Percentiles rank a stretch among this genome's conserved stretches.
Conservation (phyloP, 805 yeast genomes). For the Yueomyces sp. region DNA sequence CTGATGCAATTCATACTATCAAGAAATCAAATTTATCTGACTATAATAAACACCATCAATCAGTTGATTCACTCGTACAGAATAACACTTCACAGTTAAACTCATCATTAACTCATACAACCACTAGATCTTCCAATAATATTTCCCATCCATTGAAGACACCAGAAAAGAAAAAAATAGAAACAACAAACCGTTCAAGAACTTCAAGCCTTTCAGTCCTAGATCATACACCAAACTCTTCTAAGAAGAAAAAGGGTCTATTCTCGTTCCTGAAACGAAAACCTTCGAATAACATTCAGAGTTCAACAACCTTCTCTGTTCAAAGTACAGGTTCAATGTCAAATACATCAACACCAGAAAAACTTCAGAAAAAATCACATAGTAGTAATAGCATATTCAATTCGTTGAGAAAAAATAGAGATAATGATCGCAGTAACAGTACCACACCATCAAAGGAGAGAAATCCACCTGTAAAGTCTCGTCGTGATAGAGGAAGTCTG, state of each 20-base stretch:
- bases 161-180: background rate
- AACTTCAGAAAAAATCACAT: slow-evolving; percentile 14
- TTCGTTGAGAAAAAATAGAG: slow-evolving; percentile 12
- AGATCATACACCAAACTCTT: background rate
- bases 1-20: background rate
- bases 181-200: slow-evolving; percentile 1
- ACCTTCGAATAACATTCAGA: slow-evolving; percentile 7
- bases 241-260: slow-evolving; percentile 14
- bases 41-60: no score
- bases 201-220: background rate
- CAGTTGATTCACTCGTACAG: background rate
- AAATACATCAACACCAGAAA: slow-evolving; percentile 8
- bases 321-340: slow-evolving; percentile 2
- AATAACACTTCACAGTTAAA: background rate
- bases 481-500: background rate
- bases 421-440: background rate
- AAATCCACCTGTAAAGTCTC: background rate
- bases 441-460: background rate
- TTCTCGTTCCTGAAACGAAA: slow-evolving; percentile 21
- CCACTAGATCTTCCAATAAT: background rate
- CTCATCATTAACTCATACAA: background rate
- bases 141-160: background rate
- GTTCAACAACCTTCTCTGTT: slow-evolving; percentile 8
- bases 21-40: background rate
- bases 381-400: slow-evolving; percentile 20